These are phyloP conservation scores for Beauveria sp. DNA, from an alignment of 2,329 filamentous ascomycete genomes.

Conservation along the genomic window DNA sequence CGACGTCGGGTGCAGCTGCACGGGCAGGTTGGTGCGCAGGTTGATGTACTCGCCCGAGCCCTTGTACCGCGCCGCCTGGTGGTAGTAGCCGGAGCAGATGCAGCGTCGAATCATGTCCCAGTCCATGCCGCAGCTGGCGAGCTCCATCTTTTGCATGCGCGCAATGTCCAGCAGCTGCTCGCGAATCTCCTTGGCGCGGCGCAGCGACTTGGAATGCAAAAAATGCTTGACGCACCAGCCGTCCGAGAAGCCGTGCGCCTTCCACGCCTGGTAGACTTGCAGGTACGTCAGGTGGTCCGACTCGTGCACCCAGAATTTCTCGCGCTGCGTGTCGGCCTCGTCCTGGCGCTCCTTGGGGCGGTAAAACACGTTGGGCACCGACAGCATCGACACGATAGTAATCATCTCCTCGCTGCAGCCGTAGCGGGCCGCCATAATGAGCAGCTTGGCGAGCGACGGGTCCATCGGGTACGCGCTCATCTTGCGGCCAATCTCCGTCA, in stretches of 20 bases:
- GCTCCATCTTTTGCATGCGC: slow-evolving; percentile 81
- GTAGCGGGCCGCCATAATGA: slow-evolving; percentile 86
- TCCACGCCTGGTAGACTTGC: slow-evolving; percentile 95
- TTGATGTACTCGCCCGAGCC: slow-evolving; percentile 98
- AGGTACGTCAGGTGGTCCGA: slow-evolving; percentile 94
- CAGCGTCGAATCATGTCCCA: slow-evolving; percentile 95
- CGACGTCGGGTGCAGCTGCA: slow-evolving; percentile 89
- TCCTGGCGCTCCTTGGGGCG: slow-evolving; percentile 93
- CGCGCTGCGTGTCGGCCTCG: slow-evolving; percentile 87
- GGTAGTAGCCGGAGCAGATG: slow-evolving; percentile 96
- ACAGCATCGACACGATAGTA: slow-evolving; percentile 96
- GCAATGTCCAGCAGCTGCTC: slow-evolving; percentile 93
- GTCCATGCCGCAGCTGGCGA: slow-evolving; percentile 86
- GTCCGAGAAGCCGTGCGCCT: slow-evolving; percentile 80
- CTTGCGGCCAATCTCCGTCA: slow-evolving; percentile 76
- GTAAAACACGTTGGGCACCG: slow-evolving; percentile 94
- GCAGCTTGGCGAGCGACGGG: slow-evolving; percentile 84
- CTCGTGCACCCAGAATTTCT: slow-evolving; percentile 98
- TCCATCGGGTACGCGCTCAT: slow-evolving; percentile 99
- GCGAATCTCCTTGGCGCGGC: slow-evolving; percentile 85
- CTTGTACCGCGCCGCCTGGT: slow-evolving; percentile 92
- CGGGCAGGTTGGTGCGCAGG: slow-evolving; percentile 84
- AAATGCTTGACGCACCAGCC: slow-evolving; percentile 92
- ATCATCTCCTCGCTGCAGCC: slow-evolving; percentile 96
- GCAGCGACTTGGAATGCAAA: slow-evolving; percentile 86